phyloP scores from a whole-genome alignment of 2,329 filamentous ascomycete species.

The Cyphellophora europaea region DNA sequence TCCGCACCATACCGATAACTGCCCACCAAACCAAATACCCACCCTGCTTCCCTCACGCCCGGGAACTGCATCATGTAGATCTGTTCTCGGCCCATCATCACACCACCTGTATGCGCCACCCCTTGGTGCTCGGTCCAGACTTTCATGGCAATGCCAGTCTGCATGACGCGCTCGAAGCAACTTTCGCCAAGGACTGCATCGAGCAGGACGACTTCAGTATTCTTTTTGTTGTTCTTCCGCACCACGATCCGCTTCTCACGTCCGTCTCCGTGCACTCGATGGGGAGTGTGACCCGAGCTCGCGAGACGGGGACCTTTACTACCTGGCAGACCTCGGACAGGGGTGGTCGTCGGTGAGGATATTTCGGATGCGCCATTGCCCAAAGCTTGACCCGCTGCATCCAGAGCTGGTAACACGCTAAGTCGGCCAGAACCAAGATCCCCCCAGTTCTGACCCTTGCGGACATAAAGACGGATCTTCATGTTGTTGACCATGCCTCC shows the following conservation, averaged over 20 bases:
- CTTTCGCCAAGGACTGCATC: conserved; percentile 79
- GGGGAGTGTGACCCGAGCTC: conserved; percentile 18
- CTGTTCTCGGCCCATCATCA: conserved; percentile 46
- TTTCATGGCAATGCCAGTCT: conserved; percentile 78
- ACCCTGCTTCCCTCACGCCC: conserved; percentile 43
- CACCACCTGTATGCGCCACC: conserved; percentile 46
- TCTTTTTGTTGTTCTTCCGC: conserved; percentile 58
- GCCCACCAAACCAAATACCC: conserved; percentile 45
- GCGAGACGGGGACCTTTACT: conserved; percentile 14
- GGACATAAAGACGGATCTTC: conserved; percentile 76
- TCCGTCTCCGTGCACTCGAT: conserved; percentile 48
- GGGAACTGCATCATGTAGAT: conserved; percentile 59
- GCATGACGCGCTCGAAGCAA: conserved; percentile 74
- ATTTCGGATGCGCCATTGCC: neutral
- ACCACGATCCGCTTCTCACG: conserved; percentile 79
- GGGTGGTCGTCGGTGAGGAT: conserved; percentile 8
- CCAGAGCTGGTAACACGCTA: conserved; percentile 60
- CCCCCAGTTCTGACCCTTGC: conserved; percentile 71
- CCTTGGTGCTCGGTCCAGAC: conserved; percentile 72
- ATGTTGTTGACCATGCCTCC: conserved; percentile 64
- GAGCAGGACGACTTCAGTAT: conserved; percentile 55
- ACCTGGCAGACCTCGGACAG: conserved; percentile 1
- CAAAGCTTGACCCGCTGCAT: conserved; percentile 3
- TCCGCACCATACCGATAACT: conserved; percentile 45
- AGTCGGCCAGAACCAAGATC: conserved; percentile 80